Base-by-base conservation (phyloP, 2,329 filamentous ascomycete genomes). In the Podosphaera leucotricha region DNA sequence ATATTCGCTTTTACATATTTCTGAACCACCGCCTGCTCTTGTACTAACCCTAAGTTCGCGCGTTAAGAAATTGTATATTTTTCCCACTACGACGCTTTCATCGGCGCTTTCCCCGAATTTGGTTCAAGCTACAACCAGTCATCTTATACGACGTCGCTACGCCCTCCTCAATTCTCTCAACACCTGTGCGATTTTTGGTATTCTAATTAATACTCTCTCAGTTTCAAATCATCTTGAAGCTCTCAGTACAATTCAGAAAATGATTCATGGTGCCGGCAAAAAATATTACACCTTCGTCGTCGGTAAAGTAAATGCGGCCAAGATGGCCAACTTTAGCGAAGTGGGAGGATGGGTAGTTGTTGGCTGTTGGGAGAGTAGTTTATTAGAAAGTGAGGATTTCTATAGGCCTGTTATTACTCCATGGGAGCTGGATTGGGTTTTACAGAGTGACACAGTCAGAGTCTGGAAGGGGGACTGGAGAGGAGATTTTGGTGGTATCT, bases 271-370 rank as follows among this genome's bases (percentile, higher is more conserved):
- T 0, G 81, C 83, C 0, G 86, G 85, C 10, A 95, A 95, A 65
- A 98, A 95, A 64, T 80, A 75, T 58, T 98, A 98, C 60, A 83
- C 87, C 1, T 83, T 98, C 41, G 90, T 98, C 1, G 90, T 98
- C 0, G 90, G 90, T 47, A 95, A 95, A 60, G 68, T 98, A 21
- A 98, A 95, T 56, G 78, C 86, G 0, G 87, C 86, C 33, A 98
- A 98, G 60, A 69, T 98, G 19, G 90, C 90, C 41, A 98, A 98
- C 61, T 98, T 98, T 62, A 75, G 80, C 46, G 90, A 98, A 60
- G 74, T 98, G 4, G 87, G 85, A 38, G 87, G 85, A 15, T 98
- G 90, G 90, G 85, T 95, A 0, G 85, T 95, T 0, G 82, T 98
- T 8, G 87, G 90, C 2, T 98, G 90, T 61, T 98, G 90, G 90